Base-by-base conservation (phyloP, 345 rosid species). In the Melastoma malabathricum region DNA sequence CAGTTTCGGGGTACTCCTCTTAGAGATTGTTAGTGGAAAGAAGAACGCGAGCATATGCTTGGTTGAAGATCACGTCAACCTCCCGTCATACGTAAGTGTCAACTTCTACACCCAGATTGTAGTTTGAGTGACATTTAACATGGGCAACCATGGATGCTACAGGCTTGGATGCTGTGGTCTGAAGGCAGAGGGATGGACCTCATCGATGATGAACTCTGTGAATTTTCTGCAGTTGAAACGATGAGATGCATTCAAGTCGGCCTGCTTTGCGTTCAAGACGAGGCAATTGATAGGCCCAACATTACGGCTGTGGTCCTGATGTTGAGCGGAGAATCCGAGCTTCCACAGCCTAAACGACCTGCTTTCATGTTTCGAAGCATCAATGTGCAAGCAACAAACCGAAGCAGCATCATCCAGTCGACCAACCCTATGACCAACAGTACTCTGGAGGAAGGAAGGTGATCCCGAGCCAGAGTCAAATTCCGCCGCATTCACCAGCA, bases 211-310 rank as follows among this genome's bases (percentile, higher is more conserved):
- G 46, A 46, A 13, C n/a, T 43, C 0, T 12, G 29, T 13, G 38
- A 38, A 3, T 38, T 18, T 25, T 54, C 47, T 43, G 18, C 34
- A 66, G 2, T 58, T 55, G 52, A 19, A 14, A 43, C 16, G 34
- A 50, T 7, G 34, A 29, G 43, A 29, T 18, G 46, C 47, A 44
- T 54, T 15, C 58, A 43, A 5, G 48, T 43, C 0, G 29, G 58
- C 47, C 58, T 54, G 22, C 43, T 75, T 12, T 72, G 76, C 43
- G 68, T 64, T 18, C 77, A 69, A 50, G 72, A 64, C 44, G 50
- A 64, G 17, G 48, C 38, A 6, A 39, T 38, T 1, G 39, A 60
- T 5, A 65, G 78, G 14, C 78, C 78, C 7, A 59, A 60, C 25
- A 76, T 72, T 69, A 57, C 43, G n/a, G 13, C 53, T 12, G 49